Base-by-base conservation (phyloP, 805 yeast genomes). In the Starmerella sirachaensis region DNA sequence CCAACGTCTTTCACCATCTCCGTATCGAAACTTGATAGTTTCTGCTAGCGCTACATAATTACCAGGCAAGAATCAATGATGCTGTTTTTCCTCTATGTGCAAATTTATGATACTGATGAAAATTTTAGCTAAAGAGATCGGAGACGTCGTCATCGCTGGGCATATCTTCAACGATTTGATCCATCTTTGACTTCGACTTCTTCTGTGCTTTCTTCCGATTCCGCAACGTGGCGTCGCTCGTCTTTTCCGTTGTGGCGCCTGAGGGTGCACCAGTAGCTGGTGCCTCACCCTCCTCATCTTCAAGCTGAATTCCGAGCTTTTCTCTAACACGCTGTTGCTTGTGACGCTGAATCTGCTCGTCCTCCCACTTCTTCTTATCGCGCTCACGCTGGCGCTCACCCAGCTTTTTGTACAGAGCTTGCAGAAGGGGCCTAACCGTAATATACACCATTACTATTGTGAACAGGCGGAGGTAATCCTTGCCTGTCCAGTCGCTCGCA, bases 61-160 rank as follows among this genome's bases (percentile, higher is more conserved):
- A n/a, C n/a, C n/a, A n/a, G n/a, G n/a, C n/a, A n/a, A n/a, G n/a
- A n/a, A n/a, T n/a, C n/a, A n/a, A n/a, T n/a, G n/a, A 21, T 21
- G 24, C 24, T 21, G 7, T 11, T 11, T 21, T 11, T 7, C 10
- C 24, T 21, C 24, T 21, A 24, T 24, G n/a, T 13, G 29, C 18
- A 16, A 12, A 9, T n/a, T 6, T n/a, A n/a, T n/a, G n/a, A n/a
- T n/a, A n/a, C n/a, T n/a, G n/a, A n/a, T n/a, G 17, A 6, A n/a
- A 9, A 22, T 5, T 5, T 20, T 31, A 42, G n/a, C 22, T 16
- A 13, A 57, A 31, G 31, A 57, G 41, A 36, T 57, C 61, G 2
- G 53, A 42, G 4, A 57, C 54, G 35, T 57, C 61, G n/a, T 57
- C 60, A 33, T 57, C 61, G 27, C 55, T 50, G 16, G 49, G 47